A percentile compares a stretch with the other conserved stretches of the same genome.
Conservation (phyloP, 2,329 filamentous ascomycete genomes). For the Akanthomyces lecanii region DNA sequence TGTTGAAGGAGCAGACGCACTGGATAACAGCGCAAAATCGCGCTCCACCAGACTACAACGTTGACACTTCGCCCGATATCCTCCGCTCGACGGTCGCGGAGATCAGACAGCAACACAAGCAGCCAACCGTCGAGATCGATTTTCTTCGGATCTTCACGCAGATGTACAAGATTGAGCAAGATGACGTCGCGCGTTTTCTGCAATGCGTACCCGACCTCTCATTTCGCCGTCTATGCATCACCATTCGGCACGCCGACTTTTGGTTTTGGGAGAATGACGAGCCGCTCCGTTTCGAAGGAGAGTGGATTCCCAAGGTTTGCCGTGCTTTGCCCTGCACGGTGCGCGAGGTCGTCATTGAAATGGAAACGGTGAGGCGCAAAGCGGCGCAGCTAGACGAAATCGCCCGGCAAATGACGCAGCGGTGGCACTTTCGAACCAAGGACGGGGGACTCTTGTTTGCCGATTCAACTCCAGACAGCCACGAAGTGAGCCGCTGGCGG, state of each 20-base stretch:
- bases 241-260: conserved; percentile 47
- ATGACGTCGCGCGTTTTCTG: conserved; percentile 26
- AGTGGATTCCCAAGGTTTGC: conserved; percentile 32
- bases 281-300: conserved; percentile 31
- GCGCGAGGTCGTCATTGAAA: conserved; percentile 38
- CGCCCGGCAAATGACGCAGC: conserved; percentile 31
- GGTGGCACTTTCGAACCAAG: conserved; percentile 33
- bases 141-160: conserved; percentile 40
- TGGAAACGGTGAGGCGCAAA: conserved; percentile 46
- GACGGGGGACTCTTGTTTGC: conserved; percentile 32
- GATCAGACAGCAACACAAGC: not conserved
- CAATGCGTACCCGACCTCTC: conserved; percentile 25
- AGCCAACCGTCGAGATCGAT: conserved; percentile 27
- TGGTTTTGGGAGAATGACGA: conserved; percentile 40
- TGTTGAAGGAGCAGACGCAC: conserved; percentile 35
- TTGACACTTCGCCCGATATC: conserved; percentile 16
- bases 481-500: conserved; percentile 36
- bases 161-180: conserved; percentile 32
- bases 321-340: conserved; percentile 30
- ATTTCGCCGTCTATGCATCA: conserved; percentile 38
- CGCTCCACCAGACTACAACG: conserved; percentile 26
- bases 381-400: conserved; percentile 42
- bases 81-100: not conserved
- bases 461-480: conserved; percentile 22
- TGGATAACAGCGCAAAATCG: conserved; percentile 32